phyloP scores from a whole-genome alignment of 192 early-diverging fungal species.

The Radiomyces spectabilis region DNA sequence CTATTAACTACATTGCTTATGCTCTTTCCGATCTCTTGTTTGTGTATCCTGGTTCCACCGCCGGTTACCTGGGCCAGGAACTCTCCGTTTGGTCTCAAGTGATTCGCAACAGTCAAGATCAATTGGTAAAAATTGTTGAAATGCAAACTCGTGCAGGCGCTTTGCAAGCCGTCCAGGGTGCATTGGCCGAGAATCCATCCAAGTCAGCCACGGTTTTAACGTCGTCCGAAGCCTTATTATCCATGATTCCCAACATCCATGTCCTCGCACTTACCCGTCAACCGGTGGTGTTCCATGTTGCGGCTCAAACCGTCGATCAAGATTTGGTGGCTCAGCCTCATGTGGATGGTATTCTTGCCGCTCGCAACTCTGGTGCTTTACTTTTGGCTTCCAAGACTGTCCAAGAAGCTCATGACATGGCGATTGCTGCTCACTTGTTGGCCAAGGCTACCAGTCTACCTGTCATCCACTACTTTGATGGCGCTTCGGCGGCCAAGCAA shows the following conservation, averaged over 20 bases:
- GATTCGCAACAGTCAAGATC: constrained; percentile 61
- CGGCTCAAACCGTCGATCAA: constrained; percentile 57
- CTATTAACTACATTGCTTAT: constrained; percentile 69
- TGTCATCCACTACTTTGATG: constrained; percentile 79
- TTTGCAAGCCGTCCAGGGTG: constrained; percentile 69
- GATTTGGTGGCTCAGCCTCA: constrained; percentile 51
- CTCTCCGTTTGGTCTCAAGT: constrained; percentile 56
- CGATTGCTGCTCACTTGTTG: constrained; percentile 78
- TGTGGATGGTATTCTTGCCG: constrained; percentile 65
- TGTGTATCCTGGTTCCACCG: constrained; percentile 68
- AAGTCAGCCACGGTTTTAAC: constrained; percentile 47
- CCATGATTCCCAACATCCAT: constrained; percentile 81
- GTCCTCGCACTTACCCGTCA: constrained; percentile 51
- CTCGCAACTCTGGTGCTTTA: constrained; percentile 71
- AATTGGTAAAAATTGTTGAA: constrained; percentile 57
- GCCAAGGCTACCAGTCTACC: constrained; percentile 52
- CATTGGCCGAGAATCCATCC: constrained; percentile 41
- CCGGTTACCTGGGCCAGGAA: constrained; percentile 55
- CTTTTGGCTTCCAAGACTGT: constrained; percentile 67
- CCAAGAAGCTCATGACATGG: constrained; percentile 88
- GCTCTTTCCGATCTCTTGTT: constrained; percentile 74
- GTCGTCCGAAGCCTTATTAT: constrained; percentile 65
- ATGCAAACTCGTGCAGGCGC: constrained; percentile 81
- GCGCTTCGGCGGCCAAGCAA: constrained; percentile 49
- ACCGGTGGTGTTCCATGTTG: constrained; percentile 79